phyloP scores from a whole-genome alignment of 192 early-diverging fungal genomes.

The Rhizophagus clarus region DNA sequence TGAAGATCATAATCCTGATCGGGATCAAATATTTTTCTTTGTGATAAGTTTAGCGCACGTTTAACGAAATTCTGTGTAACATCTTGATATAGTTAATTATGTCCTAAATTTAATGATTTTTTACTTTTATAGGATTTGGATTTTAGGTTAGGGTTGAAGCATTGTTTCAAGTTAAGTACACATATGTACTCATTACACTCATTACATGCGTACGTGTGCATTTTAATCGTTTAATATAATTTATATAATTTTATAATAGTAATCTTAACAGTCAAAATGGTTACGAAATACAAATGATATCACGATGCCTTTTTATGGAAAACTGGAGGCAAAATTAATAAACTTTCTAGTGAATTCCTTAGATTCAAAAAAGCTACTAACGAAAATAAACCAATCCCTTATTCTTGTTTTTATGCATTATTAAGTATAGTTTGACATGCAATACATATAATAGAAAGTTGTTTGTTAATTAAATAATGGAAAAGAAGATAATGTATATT shows the following conservation, averaged over 20 bases:
- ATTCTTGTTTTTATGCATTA: too few relatives aligned
- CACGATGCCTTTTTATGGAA: neutral
- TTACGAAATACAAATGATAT: neutral
- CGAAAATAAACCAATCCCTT: neutral
- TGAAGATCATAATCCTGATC: too few relatives aligned
- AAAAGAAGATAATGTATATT: too few relatives aligned
- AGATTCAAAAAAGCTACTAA: neutral
- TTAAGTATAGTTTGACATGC: too few relatives aligned
- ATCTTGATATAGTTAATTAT: neutral
- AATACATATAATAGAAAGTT: too few relatives aligned
- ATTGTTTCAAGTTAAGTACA: too few relatives aligned
- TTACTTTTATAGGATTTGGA: neutral
- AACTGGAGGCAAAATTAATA: neutral
- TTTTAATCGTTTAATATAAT: neutral
- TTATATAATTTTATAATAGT: neutral
- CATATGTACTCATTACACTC: too few relatives aligned
- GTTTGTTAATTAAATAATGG: too few relatives aligned
- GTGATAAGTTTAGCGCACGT: neutral
- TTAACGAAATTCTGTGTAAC: neutral
- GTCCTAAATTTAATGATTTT: neutral
- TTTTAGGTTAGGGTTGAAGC: too few relatives aligned
- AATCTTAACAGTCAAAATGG: neutral
- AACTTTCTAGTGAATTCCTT: neutral
- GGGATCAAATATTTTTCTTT: neutral
- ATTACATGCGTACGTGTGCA: too few relatives aligned